phyloP scores from a whole-genome alignment of 805 yeast genomes.

The Vanderwaltozyma yarrowii region DNA sequence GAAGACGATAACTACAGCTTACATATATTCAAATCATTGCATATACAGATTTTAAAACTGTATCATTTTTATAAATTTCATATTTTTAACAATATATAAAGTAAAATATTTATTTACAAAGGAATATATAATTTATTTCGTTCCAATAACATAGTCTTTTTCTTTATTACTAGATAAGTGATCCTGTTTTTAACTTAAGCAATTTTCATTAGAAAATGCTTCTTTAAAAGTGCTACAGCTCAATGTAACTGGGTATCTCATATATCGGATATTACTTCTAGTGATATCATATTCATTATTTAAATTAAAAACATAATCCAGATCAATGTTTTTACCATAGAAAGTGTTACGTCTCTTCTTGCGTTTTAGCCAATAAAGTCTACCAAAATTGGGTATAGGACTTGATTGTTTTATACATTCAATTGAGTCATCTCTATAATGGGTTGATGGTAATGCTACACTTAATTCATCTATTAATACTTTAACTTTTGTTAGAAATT shows the following conservation, averaged over 20 bases:
- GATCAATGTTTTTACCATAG: conserved; percentile 18
- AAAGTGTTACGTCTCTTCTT: conserved; percentile 16
- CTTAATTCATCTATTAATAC: conserved; percentile 11
- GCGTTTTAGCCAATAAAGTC: conserved; percentile 28
- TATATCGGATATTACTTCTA: conserved; percentile 20
- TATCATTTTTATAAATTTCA: too few species aligned
- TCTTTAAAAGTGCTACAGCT: conserved; percentile 14
- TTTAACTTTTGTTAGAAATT: conserved; percentile 7
- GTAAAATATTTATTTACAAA: not conserved
- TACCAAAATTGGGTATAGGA: conserved; percentile 24
- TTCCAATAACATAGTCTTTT: not conserved
- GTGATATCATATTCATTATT: conserved; percentile 12
- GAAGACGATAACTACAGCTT: too few species aligned
- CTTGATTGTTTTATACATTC: conserved; percentile 22
- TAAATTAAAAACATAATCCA: conserved; percentile 15
- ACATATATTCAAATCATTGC: too few species aligned
- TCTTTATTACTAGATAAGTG: too few species aligned
- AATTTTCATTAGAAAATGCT: conserved; percentile 16
- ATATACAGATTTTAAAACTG: too few species aligned
- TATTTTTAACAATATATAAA: too few species aligned
- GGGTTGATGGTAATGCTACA: conserved; percentile 15
- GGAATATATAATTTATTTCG: not conserved
- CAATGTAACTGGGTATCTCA: conserved; percentile 21
- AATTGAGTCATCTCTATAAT: conserved; percentile 14
- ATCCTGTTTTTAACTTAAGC: not conserved